A percentile compares a stretch with the other conserved stretches of the same genome.
These are phyloP conservation scores for Bidens hawaiensis DNA, from an alignment of 140 eudicot species.

Conservation along the genomic window DNA sequence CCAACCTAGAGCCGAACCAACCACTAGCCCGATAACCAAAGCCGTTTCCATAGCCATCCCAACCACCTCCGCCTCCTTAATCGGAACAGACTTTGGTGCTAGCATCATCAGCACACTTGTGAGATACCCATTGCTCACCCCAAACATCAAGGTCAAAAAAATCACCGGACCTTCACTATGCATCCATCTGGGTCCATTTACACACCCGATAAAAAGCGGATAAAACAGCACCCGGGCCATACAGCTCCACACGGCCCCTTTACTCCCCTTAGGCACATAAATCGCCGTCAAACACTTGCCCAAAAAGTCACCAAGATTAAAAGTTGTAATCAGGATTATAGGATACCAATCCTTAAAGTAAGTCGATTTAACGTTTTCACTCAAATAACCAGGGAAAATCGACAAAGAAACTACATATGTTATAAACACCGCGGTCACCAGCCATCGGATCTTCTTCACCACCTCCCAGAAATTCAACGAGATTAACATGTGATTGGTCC, in stretches of 20 bases:
- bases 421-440: neutral
- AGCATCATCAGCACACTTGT: slow-evolving; percentile 43
- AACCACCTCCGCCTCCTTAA: slow-evolving; percentile 32
- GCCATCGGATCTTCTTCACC: slow-evolving; percentile 24
- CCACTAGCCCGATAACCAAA: slow-evolving; percentile 30
- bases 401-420: slow-evolving; percentile 16
- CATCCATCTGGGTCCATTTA: slow-evolving; percentile 37
- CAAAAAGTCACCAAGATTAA: slow-evolving; percentile 36
- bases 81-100: slow-evolving; percentile 33
- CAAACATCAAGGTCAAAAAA: slow-evolving; percentile 22
- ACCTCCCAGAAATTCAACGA: slow-evolving; percentile 17
- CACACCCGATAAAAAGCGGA: slow-evolving; percentile 30
- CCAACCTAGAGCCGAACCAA: slow-evolving; percentile 41
- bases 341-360: slow-evolving; percentile 37
- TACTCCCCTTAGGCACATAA: slow-evolving; percentile 26
- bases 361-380: slow-evolving; percentile 21
- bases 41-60: slow-evolving; percentile 38
- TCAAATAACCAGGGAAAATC: no score
- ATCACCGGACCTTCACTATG: slow-evolving; percentile 27
- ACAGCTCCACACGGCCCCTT: slow-evolving; percentile 28
- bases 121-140: slow-evolving; percentile 35
- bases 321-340: slow-evolving; percentile 27
- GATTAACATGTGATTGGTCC: neutral
- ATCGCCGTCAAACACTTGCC: slow-evolving; percentile 35
- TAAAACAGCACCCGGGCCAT: slow-evolving; percentile 32